A percentile compares a stretch with the other conserved stretches of the same genome.
These are phyloP conservation scores for Rhinocladiella similis DNA, from an alignment of 2,329 filamentous ascomycete species.

Conservation along the genomic window DNA sequence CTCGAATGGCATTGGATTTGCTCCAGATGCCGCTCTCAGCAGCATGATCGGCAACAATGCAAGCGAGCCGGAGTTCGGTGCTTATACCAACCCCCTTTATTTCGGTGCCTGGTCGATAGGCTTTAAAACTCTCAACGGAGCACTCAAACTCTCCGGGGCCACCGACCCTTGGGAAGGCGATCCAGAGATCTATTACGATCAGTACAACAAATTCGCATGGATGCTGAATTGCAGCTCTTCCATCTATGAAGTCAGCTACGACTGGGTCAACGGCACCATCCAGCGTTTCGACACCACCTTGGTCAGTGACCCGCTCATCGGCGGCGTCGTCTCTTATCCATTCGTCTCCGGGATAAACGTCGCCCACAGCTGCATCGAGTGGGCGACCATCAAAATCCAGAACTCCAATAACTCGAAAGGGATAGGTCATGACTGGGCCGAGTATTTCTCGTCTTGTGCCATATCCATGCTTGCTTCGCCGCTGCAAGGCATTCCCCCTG, in stretches of 20 bases:
- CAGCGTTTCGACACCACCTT: neutral
- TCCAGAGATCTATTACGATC: neutral
- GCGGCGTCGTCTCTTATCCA: conserved; percentile 1
- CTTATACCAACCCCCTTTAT: neutral
- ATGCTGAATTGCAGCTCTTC: neutral
- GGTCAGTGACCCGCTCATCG: neutral
- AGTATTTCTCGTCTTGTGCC: neutral
- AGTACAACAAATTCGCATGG: neutral
- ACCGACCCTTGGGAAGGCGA: neutral
- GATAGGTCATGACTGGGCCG: neutral
- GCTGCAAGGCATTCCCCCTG: neutral
- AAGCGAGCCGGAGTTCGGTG: neutral
- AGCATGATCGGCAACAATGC: neutral
- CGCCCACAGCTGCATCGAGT: neutral
- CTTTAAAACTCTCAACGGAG: neutral
- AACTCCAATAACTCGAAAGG: neutral
- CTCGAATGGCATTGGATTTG: conserved; percentile 31
- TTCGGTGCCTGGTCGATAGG: conserved; percentile 2
- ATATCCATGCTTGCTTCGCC: neutral
- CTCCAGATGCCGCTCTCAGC: neutral
- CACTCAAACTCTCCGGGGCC: neutral
- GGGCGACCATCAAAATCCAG: neutral
- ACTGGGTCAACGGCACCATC: neutral
- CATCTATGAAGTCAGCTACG: neutral
- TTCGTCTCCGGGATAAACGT: neutral